Evolutionary conservation across 106 monocot genomes (phyloP), one percentile per base, ranked within the genome.

Genomic region (Gastrodia elata): DNA sequence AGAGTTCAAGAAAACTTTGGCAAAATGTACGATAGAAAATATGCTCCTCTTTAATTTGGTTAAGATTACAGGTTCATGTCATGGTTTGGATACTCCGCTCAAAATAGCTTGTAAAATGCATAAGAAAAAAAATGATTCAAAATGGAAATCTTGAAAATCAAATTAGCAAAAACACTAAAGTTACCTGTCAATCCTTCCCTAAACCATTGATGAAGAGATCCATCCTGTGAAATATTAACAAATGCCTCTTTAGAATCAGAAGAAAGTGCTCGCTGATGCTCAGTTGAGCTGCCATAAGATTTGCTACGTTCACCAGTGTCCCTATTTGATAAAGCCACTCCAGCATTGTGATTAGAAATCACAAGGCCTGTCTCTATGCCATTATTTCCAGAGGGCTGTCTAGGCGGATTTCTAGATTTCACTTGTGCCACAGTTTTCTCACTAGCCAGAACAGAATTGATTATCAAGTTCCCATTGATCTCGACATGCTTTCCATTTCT

Each of bases 391-490:
- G 78, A 69, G n/a, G 78, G 56, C 28, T 76, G 64, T 20, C 33
- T 71, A 40, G 22, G 40, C 39, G 39, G 39, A 44, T 44, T 43
- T 39, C 43, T 67, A 37, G 79, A 81, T 35, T 41, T 59, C 48
- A 39, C 71, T 37, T 87, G 73, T 25, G 75, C 71, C 32, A 81
- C 77, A 9, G 90, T 88, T 82, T 72, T 87, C 80, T 97, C 96
- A 70, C 86, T 86, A 34, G 88, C 96, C 58, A 97, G 84, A 71
- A 97, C 86, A 7, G 96, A 97, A 71, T 86, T 87, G 59, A 97
- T 97, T 75, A 97, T 97, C 84, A 97, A 80, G 78, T 97, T 97
- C 0, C 96, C 92, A 78, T 97, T 86, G 26, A 97, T 92, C 82
- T 90, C 79, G 38, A 92, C 92, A 78, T 90, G 96, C 59, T 88